Evolutionary conservation across 2,329 filamentous ascomycete species (phyloP), one percentile per base, ranked within the genome.

Genomic region (Fusarium cyanostomum): DNA sequence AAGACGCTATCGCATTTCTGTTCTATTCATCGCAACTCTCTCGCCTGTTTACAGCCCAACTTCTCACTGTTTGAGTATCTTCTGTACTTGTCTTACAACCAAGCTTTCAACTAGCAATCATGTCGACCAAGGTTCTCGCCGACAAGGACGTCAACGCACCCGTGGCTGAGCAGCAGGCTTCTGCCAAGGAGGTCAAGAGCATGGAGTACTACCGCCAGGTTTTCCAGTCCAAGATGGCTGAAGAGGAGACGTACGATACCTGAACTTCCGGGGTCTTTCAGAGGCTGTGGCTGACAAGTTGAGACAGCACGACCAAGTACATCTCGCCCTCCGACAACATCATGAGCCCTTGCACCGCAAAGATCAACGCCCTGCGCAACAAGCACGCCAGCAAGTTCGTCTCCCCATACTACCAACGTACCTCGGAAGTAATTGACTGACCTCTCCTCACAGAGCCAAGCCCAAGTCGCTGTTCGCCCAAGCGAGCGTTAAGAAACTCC

Each of bases 271-370:
- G 27, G 11, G 8, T 12, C 8, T 7, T 24, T 8, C 5, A 16
- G 12, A n/a, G 26, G n/a, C 10, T 18, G 15, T 41, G 8, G 24
- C 53, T 71, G 35, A 71, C 59, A 31, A 30, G 38, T 26, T 41
- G 9, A 37, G 16, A 49, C 67, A 78, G 79, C 48, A 71, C 77
- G 41, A 80, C 82, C 69, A 80, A 84, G 67, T 94, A 94, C 78
- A 82, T 94, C 75, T 94, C 90, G 15, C 92, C 92, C 3, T 94
- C 91, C n/a, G 92, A 96, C 77, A 88, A 87, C 78, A 94, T 96
- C 81, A 91, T 93, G 88, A 93, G 90, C 70, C 92, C 92, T 31
- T 93, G 91, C 77, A 91, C 89, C 15, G 89, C 91, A 76, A 95
- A 95, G 84, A 85, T 95, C 71, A 90, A 84, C 64, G 89, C 90